Evolutionary conservation across 805 yeast genomes (phyloP).

Genomic region (Pichia exigua): DNA sequence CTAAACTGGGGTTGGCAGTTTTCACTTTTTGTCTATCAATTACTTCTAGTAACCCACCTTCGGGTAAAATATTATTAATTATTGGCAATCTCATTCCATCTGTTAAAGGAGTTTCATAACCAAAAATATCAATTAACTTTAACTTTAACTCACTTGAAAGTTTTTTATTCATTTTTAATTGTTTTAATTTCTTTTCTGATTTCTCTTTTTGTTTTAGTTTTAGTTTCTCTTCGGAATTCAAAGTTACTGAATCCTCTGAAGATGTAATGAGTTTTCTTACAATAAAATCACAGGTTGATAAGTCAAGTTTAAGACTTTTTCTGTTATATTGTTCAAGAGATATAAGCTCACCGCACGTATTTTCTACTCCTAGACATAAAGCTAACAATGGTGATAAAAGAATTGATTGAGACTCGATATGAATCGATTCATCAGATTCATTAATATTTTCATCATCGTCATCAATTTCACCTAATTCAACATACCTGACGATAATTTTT

Average conservation of each 20-base stretch:
- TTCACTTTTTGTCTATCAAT: neutral
- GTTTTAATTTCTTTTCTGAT: slow-evolving; percentile 22
- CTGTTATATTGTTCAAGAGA: slow-evolving; percentile 33
- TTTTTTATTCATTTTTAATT: slow-evolving; percentile 24
- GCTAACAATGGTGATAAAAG: slow-evolving; percentile 30
- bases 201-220: neutral
- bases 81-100: slow-evolving; percentile 47
- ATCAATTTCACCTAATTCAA: slow-evolving; percentile 4
- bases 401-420: neutral
- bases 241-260: slow-evolving; percentile 15
- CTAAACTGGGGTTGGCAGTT: neutral
- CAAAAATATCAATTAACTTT: slow-evolving; percentile 6
- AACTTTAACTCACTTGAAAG: slow-evolving; percentile 14
- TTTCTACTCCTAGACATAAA: slow-evolving; percentile 45
- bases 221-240: neutral
- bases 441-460: slow-evolving; percentile 7
- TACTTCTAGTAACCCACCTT: slow-evolving; percentile 49
- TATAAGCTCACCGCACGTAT: slow-evolving; percentile 45
- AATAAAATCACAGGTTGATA: slow-evolving; percentile 2
- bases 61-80: slow-evolving; percentile 36
- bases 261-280: slow-evolving; percentile 51
- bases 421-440: slow-evolving; percentile 2
- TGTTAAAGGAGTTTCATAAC: slow-evolving; percentile 33
- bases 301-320: slow-evolving; percentile 5
- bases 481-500: slow-evolving; percentile 8